phyloP scores from a whole-genome alignment of 768 basidiomycete genomes.

The Amanita thiersii region DNA sequence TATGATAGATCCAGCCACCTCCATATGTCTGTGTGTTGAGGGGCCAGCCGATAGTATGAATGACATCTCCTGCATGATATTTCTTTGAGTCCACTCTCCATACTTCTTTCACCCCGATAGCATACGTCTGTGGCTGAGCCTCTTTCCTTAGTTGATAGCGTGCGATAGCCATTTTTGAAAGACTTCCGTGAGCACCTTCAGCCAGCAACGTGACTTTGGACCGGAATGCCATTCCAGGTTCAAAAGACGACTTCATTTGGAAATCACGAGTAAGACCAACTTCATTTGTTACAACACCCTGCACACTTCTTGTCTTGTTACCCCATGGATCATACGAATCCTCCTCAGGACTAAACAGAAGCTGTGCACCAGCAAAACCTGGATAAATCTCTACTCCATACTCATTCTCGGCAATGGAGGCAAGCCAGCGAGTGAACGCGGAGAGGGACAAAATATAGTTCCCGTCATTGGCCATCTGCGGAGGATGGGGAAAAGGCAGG shows the following conservation, averaged over 20 bases:
- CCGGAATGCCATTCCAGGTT: conserved; percentile 94
- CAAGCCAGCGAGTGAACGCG: conserved; percentile 85
- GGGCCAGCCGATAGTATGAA: conserved; percentile 95
- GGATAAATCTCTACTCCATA: conserved; percentile 93
- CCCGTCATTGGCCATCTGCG: conserved; percentile 91
- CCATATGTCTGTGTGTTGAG: conserved; percentile 79
- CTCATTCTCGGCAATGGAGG: conserved; percentile 66
- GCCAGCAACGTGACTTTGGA: conserved; percentile 89
- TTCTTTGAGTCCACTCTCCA: conserved; percentile 72
- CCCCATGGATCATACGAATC: conserved; percentile 33
- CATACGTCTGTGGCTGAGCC: conserved; percentile 88
- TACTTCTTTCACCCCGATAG: conserved; percentile 93
- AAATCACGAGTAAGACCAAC: conserved; percentile 80
- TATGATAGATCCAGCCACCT: conserved; percentile 93
- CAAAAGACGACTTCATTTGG: conserved; percentile 78
- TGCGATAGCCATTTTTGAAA: conserved; percentile 72
- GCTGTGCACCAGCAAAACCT: conserved; percentile 86
- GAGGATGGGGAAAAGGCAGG: conserved; percentile 88
- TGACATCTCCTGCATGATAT: conserved; percentile 70
- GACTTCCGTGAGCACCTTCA: conserved; percentile 90
- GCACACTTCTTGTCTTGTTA: conserved; percentile 41
- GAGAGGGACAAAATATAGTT: conserved; percentile 93
- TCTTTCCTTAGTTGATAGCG: conserved; percentile 67
- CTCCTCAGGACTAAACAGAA: conserved; percentile 58
- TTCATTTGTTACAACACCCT: conserved; percentile 87